A percentile compares a stretch with the other conserved stretches of the same genome.
Conservation (phyloP, 768 basidiomycete genomes). For the Pleurotus platypus region DNA sequence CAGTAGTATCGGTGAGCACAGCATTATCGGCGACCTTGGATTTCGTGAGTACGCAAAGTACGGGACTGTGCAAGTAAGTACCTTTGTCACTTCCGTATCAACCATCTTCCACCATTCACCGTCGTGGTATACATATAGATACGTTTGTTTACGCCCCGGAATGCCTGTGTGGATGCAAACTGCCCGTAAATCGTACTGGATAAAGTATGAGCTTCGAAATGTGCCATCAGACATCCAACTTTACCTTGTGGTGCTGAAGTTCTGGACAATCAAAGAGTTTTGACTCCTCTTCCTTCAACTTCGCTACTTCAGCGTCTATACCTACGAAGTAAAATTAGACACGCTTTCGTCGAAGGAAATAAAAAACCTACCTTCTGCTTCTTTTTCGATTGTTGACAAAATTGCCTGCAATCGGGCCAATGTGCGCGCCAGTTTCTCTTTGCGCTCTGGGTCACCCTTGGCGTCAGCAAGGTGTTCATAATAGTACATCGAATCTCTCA, state of each 20-base stretch:
- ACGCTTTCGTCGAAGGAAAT: not conserved
- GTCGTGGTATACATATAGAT: conserved; percentile 68
- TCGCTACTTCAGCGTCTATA: conserved; percentile 45
- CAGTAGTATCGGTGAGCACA: conserved; percentile 65
- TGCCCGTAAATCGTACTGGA: conserved; percentile 75
- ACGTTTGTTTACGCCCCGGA: conserved; percentile 72
- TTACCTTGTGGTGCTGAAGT: conserved; percentile 55
- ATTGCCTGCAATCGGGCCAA: conserved; percentile 49
- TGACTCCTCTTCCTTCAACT: conserved; percentile 40
- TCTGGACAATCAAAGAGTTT: conserved; percentile 60
- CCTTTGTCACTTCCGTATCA: conserved; percentile 68
- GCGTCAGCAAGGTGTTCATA: conserved; percentile 63
- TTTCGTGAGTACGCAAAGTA: not conserved
- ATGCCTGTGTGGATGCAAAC: conserved; percentile 78
- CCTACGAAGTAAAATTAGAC: conserved; percentile 29
- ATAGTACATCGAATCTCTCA: conserved; percentile 63
- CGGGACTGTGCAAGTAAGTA: conserved; percentile 15
- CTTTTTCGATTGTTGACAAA: conserved; percentile 46
- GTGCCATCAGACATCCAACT: conserved; percentile 14
- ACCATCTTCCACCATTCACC: conserved; percentile 81
- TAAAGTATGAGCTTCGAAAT: not conserved
- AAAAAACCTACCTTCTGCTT: conserved; percentile 45
- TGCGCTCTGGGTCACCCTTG: conserved; percentile 44
- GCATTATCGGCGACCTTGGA: conserved; percentile 65
- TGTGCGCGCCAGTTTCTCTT: conserved; percentile 37